Evolutionary conservation across 2,329 filamentous ascomycete genomes (phyloP).

Genomic region (Lecanicillium sp.): DNA sequence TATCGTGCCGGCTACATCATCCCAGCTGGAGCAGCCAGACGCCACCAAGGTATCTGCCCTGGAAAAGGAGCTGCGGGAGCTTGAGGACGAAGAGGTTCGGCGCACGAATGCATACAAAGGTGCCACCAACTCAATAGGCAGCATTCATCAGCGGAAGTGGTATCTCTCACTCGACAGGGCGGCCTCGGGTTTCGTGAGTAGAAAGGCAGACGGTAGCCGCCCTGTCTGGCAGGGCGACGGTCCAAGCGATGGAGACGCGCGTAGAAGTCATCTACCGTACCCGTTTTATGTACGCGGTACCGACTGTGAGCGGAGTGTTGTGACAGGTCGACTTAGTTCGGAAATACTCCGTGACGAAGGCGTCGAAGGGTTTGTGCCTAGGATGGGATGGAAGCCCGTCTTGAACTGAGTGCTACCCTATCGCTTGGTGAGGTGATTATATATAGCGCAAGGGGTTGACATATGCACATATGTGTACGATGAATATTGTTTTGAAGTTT

Average conservation of each 20-base stretch:
- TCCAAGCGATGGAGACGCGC: constrained; percentile 1
- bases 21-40: not conserved
- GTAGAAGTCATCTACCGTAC: constrained; percentile 34
- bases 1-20: constrained; percentile 17
- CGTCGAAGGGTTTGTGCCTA: constrained; percentile 47
- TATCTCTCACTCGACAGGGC: constrained; percentile 56
- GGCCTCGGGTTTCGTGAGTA: constrained; percentile 49
- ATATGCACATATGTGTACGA: too few relatives aligned
- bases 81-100: constrained; percentile 49
- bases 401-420: too few relatives aligned
- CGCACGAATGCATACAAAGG: constrained; percentile 60
- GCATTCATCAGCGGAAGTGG: constrained; percentile 62
- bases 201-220: constrained; percentile 24
- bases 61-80: constrained; percentile 37
- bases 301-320: constrained; percentile 57
- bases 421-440: too few relatives aligned
- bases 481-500: too few relatives aligned
- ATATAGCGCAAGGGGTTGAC: too few relatives aligned
- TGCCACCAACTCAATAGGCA: constrained; percentile 58
- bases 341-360: constrained; percentile 59
- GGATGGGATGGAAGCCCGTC: constrained; percentile 54
- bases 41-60: constrained; percentile 25
- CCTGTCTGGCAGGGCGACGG: constrained; percentile 14
- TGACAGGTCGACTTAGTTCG: constrained; percentile 54
- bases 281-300: constrained; percentile 57